Evolutionary conservation across 2,329 filamentous ascomycete genomes (phyloP), one percentile per base, ranked within the genome.

Genomic region (Ascochyta koolunga): DNA sequence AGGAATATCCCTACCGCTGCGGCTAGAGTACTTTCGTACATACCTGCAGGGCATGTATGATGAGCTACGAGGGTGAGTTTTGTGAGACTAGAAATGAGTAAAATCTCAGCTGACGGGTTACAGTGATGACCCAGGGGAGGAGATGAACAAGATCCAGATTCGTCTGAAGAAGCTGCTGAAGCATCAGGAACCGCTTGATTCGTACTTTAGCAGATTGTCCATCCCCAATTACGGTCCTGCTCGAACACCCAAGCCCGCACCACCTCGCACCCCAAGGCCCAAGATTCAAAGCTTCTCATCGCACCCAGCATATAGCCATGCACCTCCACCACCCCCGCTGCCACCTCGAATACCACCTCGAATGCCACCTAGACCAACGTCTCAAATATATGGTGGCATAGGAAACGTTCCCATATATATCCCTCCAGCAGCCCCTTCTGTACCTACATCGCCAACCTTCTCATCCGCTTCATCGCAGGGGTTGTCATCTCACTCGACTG

Each of bases 11-110:
- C 66, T 86, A 29, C 68, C 73, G 10, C 71, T 76, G 31, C 77
- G 83, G 21, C 67, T 86, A 27, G 76, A 79, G 27, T 75, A 77
- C 56, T 85, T 83, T 65, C 77, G 78, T 45, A 69, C 73, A 7
- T 83, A 83, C 61, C 63, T 85, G 35, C 71, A 78, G 42, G 82
- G 61, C 57, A 70, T 68, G 74, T 54, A 66, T 49, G 70, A 78
- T 57, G 67, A 77, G 44, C 60, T 82, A 54, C 77, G 74, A 69
- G 77, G 76, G 82, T 83, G 74, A 65, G 76, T 61, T 18, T 32
- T 24, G 18, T 36, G 32, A 6, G 7, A n/a, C n/a, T n/a, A n/a
- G n/a, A 16, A 31, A 31, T 21, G 4, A 15, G 2, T 5, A 24
- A n/a, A 22, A 27, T 41, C 32, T 35, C 16, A 19, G 41, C 64